These are phyloP conservation scores for Trichoderma atroviride DNA, from an alignment of 2,329 filamentous ascomycete genomes.

Conservation along the genomic window DNA sequence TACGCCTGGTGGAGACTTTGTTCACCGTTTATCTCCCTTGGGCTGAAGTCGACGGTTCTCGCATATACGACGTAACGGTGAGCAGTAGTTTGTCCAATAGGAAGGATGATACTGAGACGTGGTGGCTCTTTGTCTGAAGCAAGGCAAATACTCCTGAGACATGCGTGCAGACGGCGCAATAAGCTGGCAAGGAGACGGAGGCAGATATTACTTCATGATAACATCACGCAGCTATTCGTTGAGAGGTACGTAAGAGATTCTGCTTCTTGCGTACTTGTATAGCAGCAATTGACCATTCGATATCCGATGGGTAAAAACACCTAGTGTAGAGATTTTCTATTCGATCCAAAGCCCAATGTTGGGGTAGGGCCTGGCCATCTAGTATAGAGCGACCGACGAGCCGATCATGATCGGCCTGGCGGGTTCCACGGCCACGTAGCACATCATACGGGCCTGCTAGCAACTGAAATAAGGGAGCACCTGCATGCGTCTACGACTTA, in stretches of 20 bases:
- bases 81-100: background rate
- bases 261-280: no score
- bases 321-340: background rate
- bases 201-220: background rate
- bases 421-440: background rate
- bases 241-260: background rate
- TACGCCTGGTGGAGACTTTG: background rate
- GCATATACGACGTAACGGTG: background rate
- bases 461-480: background rate
- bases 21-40: background rate
- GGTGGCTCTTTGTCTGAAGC: background rate
- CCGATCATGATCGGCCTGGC: conserved; percentile 14
- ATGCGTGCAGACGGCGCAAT: background rate
- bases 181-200: background rate
- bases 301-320: background rate
- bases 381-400: background rate
- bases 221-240: background rate
- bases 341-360: background rate
- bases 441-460: background rate
- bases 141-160: background rate
- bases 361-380: background rate
- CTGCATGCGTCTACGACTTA: background rate
- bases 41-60: background rate
- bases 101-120: background rate
- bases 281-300: background rate